Evolutionary conservation across 305 asterid genomes (phyloP).

Genomic region (Fraxinus angustifolia): DNA sequence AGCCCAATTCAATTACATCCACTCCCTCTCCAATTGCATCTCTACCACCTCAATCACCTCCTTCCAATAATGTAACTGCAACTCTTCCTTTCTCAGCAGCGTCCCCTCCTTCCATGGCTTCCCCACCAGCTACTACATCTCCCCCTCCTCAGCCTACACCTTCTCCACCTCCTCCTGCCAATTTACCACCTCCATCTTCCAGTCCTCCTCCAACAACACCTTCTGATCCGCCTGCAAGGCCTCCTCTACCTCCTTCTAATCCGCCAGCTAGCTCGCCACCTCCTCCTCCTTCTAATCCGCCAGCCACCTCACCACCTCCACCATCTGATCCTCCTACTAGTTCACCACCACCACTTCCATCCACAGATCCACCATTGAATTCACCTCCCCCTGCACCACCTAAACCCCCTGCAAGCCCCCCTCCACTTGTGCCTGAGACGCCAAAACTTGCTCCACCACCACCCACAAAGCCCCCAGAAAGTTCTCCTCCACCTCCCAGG

Average conservation of each 20-base stretch:
- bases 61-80: neutral
- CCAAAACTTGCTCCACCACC: constrained; percentile 26
- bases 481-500: constrained; percentile 34
- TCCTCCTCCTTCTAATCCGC: constrained; percentile 28
- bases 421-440: neutral
- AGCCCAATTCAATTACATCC: neutral
- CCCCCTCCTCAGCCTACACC: constrained; percentile 26
- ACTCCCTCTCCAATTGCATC: neutral
- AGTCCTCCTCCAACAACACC: constrained; percentile 26
- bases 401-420: neutral
- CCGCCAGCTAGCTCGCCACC: constrained; percentile 30
- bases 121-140: constrained; percentile 8
- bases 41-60: constrained; percentile 26
- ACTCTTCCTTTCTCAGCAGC: neutral
- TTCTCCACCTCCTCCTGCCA: constrained; percentile 14
- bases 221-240: constrained; percentile 5
- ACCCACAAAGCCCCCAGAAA: constrained; percentile 16
- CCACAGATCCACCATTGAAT: constrained; percentile 23
- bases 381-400: constrained; percentile 15
- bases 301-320: constrained; percentile 30
- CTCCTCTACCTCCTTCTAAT: constrained; percentile 6
- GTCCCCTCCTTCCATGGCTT: neutral
- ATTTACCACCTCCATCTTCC: constrained; percentile 14
- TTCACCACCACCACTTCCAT: constrained; percentile 37
- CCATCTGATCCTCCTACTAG: constrained; percentile 20